Evolutionary conservation across 208 protist species (phyloP).

Genomic region (Trypanosoma brucei): DNA sequence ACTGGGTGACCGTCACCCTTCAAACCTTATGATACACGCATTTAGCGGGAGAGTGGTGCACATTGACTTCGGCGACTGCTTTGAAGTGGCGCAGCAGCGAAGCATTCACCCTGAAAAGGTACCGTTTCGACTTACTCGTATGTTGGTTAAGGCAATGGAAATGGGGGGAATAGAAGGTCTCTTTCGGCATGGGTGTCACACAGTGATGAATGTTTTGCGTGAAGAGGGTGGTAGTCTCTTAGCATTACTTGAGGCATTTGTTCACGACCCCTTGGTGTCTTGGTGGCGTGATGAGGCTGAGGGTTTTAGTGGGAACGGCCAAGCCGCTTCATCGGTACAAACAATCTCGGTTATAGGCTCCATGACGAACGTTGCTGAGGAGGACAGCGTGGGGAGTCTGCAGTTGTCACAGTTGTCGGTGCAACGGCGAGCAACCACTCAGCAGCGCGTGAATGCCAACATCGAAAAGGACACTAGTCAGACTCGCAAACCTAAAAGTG

Average conservation of each 20-base stretch:
- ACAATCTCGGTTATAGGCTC: slow-evolving; percentile 9
- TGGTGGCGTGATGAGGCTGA: slow-evolving; percentile 92
- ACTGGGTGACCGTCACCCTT: slow-evolving; percentile 99
- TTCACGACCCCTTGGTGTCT: slow-evolving; percentile 99
- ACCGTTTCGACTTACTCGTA: slow-evolving; percentile 99
- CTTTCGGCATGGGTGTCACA: slow-evolving; percentile 97
- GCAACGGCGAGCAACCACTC: slow-evolving; percentile 1
- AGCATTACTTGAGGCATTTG: slow-evolving; percentile 99
- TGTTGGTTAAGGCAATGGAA: slow-evolving; percentile 99
- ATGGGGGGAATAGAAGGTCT: slow-evolving; percentile 98
- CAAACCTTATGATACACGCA: slow-evolving; percentile 99
- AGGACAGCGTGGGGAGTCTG: slow-evolving; percentile 23
- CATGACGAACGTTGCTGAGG: slow-evolving; percentile 1
- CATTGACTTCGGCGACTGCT: slow-evolving; percentile 99
- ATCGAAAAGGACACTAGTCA: slow-evolving; percentile 36
- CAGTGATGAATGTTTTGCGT: slow-evolving; percentile 97
- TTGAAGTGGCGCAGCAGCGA: slow-evolving; percentile 98
- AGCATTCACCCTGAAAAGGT: slow-evolving; percentile 98
- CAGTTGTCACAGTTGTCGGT: slow-evolving; percentile 15
- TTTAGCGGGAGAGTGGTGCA: slow-evolving; percentile 98
- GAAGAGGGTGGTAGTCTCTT: slow-evolving; percentile 98
- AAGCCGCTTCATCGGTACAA: background rate
- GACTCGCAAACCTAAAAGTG: slow-evolving; percentile 92
- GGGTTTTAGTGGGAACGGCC: slow-evolving; percentile 20
- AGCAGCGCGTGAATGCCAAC: slow-evolving; percentile 3